Evolutionary conservation across 257 asterid genomes (phyloP), one percentile per base, ranked within the genome.

Genomic region (Orobanche coerulescens): DNA sequence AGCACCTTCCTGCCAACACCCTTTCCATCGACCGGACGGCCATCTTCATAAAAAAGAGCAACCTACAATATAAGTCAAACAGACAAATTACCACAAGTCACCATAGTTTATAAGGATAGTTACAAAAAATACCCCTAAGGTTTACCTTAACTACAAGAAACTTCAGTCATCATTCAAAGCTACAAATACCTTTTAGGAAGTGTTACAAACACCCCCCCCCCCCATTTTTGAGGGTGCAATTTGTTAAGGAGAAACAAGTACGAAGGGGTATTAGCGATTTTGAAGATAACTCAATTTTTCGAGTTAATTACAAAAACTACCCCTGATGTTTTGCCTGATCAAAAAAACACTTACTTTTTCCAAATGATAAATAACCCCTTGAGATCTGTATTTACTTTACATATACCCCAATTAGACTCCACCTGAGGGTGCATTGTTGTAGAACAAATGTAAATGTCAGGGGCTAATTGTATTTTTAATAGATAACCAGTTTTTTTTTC

Each of bases 21-120:
- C 75, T 91, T 91, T 0, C 84, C 96, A n/a, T 91, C 98, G 4
- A 85, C 98, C 0, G 95, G 96, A 13, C 82, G 84, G 1, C 94
- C 95, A 79, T 91, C 98, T 67, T 91, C 98, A 44, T 85, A 91
- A 68, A 59, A 77, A 19, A 91, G 79, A 23, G 98, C 96, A 71
- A 91, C 96, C 98, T 91, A 72, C 22, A 34, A n/a, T 8, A 40
- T n/a, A 23, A 18, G 44, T 14, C 14, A 49, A 28, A 9, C 22
- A 5, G 11, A 40, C 3, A 11, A 18, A 12, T 58, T 39, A 46
- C 36, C 34, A 16, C 36, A 15, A 58, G 18, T 22, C 59, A 54
- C 12, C 28, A 26, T n/a, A 26, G 15, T 33, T 16, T 44, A 20
- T 15, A 3, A 24, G 2, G 12, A n/a, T n/a, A n/a, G n/a, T n/a